Evolutionary conservation across 75 land plant species (phyloP).

Genomic region (Larix kaempferi): DNA sequence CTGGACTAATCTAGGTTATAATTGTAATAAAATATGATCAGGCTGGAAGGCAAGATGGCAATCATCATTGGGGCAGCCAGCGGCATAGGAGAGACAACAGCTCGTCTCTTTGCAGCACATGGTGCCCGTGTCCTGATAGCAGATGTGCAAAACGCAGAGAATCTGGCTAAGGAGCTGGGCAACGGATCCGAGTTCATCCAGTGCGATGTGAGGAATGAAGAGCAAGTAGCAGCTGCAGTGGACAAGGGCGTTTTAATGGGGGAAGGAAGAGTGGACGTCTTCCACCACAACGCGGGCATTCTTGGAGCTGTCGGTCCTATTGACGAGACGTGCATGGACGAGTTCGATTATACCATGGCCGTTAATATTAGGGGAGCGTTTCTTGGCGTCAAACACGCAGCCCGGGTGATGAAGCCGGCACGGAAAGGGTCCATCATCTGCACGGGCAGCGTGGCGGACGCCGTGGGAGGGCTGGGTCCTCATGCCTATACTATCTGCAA

Average conservation of each 20-base stretch:
- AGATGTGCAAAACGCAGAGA: constrained; percentile 58
- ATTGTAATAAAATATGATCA: constrained; percentile 2
- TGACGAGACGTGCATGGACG: constrained; percentile 11
- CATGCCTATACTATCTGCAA: constrained; percentile 48
- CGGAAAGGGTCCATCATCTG: constrained; percentile 30
- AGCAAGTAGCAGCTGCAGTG: constrained; percentile 44
- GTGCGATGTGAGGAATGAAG: constrained; percentile 65
- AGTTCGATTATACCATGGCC: constrained; percentile 41
- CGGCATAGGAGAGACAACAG: constrained; percentile 76
- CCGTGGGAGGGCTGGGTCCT: constrained; percentile 39
- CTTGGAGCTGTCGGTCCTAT: constrained; percentile 34
- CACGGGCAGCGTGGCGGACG: constrained; percentile 49
- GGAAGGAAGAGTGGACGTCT: constrained; percentile 38
- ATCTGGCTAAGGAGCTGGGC: constrained; percentile 36
- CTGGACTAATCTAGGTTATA: no score
- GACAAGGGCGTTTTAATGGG: constrained; percentile 13
- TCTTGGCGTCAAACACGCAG: constrained; percentile 59
- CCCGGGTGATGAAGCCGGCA: constrained; percentile 42
- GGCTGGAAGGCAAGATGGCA: constrained; percentile 66
- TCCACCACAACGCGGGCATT: constrained; percentile 68
- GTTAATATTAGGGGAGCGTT: constrained; percentile 59
- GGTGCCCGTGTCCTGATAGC: constrained; percentile 70
- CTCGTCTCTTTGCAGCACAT: constrained; percentile 46
- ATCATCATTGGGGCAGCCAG: constrained; percentile 69
- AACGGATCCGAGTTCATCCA: constrained; percentile 23